Evolutionary conservation across 768 basidiomycete species (phyloP).

Genomic region (Coprinopsis marcescibilis): DNA sequence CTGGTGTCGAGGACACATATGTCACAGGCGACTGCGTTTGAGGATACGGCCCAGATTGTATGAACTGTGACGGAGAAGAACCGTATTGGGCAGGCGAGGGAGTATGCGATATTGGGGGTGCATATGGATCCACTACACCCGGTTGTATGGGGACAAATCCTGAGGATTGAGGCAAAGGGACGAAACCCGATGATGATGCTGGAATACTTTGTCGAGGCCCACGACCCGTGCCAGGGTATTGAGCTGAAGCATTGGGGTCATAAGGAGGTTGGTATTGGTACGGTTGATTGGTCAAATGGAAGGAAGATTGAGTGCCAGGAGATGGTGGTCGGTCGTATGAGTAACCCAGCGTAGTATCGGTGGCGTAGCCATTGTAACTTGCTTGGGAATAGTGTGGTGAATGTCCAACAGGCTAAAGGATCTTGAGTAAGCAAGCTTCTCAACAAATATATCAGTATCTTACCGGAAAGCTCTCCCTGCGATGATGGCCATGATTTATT

Average conservation of each 20-base stretch:
- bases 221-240: conserved; percentile 33
- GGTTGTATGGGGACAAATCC: conserved; percentile 30
- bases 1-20: conserved; percentile 25
- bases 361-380: conserved; percentile 22
- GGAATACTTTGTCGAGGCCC: conserved; percentile 67
- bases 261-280: conserved; percentile 36
- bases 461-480: conserved; percentile 59
- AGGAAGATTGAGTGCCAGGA: conserved; percentile 30
- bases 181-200: conserved; percentile 61
- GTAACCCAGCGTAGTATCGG: conserved; percentile 27
- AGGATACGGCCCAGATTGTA: conserved; percentile 18
- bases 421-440: conserved; percentile 1
- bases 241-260: conserved; percentile 28
- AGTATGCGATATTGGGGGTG: conserved; percentile 38
- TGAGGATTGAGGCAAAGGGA: conserved; percentile 43
- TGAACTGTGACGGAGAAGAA: conserved; percentile 29
- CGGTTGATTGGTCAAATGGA: conserved; percentile 23
- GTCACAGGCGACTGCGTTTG: conserved; percentile 23
- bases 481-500: conserved; percentile 38
- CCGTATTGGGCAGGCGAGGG: conserved; percentile 28
- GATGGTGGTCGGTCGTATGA: conserved; percentile 34
- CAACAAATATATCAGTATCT: conserved; percentile 15
- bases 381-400: conserved; percentile 32
- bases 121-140: conserved; percentile 31
- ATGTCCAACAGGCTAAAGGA: conserved; percentile 30